Evolutionary conservation across 306 rosid species (phyloP).

Genomic region (Vicia sativa): DNA sequence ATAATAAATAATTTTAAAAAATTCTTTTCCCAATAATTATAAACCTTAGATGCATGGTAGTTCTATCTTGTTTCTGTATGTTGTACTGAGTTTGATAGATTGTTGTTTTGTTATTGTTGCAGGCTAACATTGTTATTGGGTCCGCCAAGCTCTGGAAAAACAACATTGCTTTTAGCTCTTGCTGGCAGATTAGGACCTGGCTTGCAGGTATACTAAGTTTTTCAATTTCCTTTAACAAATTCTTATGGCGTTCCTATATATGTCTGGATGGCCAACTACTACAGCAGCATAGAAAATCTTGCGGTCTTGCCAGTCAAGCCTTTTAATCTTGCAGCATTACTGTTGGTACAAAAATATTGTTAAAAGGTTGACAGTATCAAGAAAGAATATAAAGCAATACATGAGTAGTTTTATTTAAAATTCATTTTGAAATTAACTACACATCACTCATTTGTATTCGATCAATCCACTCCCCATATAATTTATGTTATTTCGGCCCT

Average conservation of each 20-base stretch:
- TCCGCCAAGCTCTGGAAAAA: conserved; percentile 98
- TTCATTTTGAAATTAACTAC: too few relatives aligned
- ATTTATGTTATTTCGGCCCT: conserved; percentile 23
- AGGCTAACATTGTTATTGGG: conserved; percentile 91
- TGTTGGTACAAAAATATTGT: not conserved
- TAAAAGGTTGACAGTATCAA: not conserved
- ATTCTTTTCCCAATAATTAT: not conserved
- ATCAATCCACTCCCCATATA: too few relatives aligned
- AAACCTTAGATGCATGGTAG: not conserved
- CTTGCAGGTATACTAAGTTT: conserved; percentile 66
- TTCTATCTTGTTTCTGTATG: conserved; percentile 11
- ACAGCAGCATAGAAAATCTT: not conserved
- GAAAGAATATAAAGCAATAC: too few relatives aligned
- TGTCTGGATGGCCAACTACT: not conserved
- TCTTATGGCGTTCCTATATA: conserved; percentile 6
- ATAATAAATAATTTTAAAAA: conserved; percentile 18
- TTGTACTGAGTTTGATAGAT: not conserved
- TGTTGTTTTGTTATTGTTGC: conserved; percentile 37
- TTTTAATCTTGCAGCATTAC: conserved; percentile 13
- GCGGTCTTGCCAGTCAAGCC: conserved; percentile 8
- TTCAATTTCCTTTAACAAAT: conserved; percentile 4
- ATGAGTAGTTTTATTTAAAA: too few relatives aligned
- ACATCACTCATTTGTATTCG: too few relatives aligned
- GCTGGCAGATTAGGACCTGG: conserved; percentile 91
- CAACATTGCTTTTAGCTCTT: conserved; percentile 86